Evolutionary conservation across 192 early-diverging fungal species (phyloP), one percentile per base, ranked within the genome.

Genomic region (Backusella australiensis): DNA sequence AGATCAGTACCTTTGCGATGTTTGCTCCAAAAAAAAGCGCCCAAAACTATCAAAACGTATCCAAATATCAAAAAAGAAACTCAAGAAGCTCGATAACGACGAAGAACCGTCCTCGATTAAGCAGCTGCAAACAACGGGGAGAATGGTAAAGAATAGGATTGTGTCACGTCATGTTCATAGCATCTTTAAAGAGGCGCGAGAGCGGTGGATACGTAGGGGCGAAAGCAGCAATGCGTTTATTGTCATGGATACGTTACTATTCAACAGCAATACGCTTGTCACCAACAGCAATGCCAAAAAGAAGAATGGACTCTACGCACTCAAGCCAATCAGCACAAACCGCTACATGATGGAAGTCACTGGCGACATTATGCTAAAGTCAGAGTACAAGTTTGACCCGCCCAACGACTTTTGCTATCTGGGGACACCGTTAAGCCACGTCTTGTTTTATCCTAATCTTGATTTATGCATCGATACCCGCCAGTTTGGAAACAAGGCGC

Each of bases 1-100:
- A 2, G 95, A 97, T 72, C 78, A 89, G 42, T 97, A 95, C 73
- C 83, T 93, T 6, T 99, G 97, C 77, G 96, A 98, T 67, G 72
- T 83, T 69, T 98, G 98, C 81, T 52, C 35, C 1, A 70, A 76
- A 59, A 39, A 39, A 6, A 66, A 76, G 9, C 44, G 68, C 29
- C 77, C 77, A 2, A 78, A 78, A 38, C 34, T 78, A 1, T 78
- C 77, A 17, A 78, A 78, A 35, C 56, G 77, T 14, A 78, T 78
- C 23, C 35, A 71, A 12, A 75, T 72, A 12, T 73, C 46, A 11
- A 72, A 71, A 73, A 72, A 49, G 29, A 65, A 63, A 17, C 35
- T 72, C 72, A 29, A 46, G 17, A 71, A 36, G 2, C 26, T 77
- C 1, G 76, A 66, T 56, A 21, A 32, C 17, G 23, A 34, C 19